Evolutionary conservation across 1,284 basidiomycete species (phyloP).

Genomic region (Violaceomyces palustris): DNA sequence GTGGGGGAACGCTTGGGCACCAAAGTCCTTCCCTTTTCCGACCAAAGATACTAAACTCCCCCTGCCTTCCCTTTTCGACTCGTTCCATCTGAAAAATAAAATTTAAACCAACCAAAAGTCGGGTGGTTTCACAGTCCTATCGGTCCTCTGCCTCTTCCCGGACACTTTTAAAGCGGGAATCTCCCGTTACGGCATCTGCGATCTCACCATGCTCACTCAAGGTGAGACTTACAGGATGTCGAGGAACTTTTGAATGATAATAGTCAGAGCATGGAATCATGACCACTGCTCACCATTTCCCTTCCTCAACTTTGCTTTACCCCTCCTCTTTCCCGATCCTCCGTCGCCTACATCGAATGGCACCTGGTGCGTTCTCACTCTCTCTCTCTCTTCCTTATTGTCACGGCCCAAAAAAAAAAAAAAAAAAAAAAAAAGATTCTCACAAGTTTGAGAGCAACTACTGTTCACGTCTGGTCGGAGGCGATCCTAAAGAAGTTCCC

Average conservation of each 20-base stretch:
- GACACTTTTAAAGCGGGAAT: conserved; percentile 18
- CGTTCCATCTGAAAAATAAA: not conserved
- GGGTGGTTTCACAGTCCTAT: conserved; percentile 63
- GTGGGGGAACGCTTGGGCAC: too few species aligned
- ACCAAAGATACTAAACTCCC: not conserved
- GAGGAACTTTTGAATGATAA: too few species aligned
- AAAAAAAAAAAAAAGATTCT: too few species aligned
- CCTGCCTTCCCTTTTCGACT: not conserved
- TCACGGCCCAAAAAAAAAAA: too few species aligned
- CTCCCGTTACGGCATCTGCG: conserved; percentile 21
- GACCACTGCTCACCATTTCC: too few species aligned
- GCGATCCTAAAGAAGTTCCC: conserved; percentile 56
- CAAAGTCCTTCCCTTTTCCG: not conserved
- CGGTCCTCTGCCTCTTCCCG: conserved; percentile 53
- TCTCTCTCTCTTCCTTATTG: too few species aligned
- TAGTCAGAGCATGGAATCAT: too few species aligned
- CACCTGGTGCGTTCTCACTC: not conserved
- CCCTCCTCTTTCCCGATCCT: too few species aligned
- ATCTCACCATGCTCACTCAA: conserved; percentile 12
- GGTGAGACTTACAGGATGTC: too few species aligned
- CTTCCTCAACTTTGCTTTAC: too few species aligned
- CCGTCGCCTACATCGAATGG: too few species aligned
- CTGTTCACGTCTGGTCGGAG: conserved; percentile 60
- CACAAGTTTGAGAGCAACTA: conserved; percentile 68
- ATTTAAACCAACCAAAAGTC: too few species aligned